Percentiles rank a stretch among this genome's conserved stretches.
Evolutionary conservation across 345 rosid species (phyloP).

Genomic region (Acer saccharum): DNA sequence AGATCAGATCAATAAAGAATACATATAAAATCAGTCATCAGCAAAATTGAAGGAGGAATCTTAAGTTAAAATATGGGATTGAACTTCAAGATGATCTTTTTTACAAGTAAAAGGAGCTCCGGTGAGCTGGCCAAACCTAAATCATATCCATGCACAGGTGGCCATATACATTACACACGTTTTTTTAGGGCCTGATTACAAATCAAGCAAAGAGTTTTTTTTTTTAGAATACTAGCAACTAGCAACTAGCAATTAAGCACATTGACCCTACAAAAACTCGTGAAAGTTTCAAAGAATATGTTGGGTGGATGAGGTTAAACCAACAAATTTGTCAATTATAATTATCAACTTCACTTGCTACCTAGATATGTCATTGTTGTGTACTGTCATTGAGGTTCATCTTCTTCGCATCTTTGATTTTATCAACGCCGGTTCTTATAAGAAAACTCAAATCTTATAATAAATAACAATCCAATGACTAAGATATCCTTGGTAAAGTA

Average conservation of each 20-base stretch:
- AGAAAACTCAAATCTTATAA: too few species aligned
- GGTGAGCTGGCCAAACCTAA: background rate
- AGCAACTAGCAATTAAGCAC: too few species aligned
- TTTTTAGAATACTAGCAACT: too few species aligned
- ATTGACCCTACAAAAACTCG: background rate
- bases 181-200: constrained; percentile 15
- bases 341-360: too few species aligned
- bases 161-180: background rate
- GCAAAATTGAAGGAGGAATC: background rate
- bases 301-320: too few species aligned
- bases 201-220: constrained; percentile 20
- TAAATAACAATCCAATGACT: too few species aligned
- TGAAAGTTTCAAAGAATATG: too few species aligned
- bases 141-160: background rate
- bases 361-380: too few species aligned
- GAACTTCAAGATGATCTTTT: background rate
- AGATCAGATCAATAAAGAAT: background rate
- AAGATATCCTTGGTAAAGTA: too few species aligned
- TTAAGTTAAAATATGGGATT: background rate
- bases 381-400: too few species aligned
- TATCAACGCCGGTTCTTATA: too few species aligned
- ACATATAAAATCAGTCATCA: background rate
- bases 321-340: background rate
- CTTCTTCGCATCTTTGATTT: too few species aligned
- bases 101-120: background rate